Evolutionary conservation across 192 early-diverging fungal species (phyloP).

Genomic region (Martensiomyces pterosporus): DNA sequence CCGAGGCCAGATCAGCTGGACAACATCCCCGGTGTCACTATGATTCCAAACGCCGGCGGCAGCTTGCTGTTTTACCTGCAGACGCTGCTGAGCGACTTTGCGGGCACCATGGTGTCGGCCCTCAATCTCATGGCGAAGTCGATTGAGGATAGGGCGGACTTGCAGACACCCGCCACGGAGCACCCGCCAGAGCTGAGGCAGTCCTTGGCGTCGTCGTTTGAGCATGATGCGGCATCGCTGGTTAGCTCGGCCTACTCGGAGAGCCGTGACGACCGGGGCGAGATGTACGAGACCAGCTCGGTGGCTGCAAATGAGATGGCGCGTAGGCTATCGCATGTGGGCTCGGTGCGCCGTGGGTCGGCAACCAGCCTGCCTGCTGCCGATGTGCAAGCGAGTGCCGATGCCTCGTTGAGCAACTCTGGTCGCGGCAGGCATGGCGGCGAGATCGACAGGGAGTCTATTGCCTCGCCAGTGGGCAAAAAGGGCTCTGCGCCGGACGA

Average conservation of each 20-base stretch:
- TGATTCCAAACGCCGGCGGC: constrained; percentile 16
- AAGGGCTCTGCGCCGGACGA: not conserved
- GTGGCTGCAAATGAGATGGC: constrained; percentile 7
- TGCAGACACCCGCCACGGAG: constrained; percentile 6
- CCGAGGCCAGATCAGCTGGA: constrained; percentile 15
- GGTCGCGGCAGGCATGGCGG: constrained; percentile 27
- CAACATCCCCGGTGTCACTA: constrained; percentile 26
- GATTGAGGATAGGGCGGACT: constrained; percentile 29
- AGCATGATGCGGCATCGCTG: not conserved
- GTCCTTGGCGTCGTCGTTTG: constrained; percentile 1
- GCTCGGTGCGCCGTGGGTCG: constrained; percentile 9
- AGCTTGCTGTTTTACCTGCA: constrained; percentile 27
- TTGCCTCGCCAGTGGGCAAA: constrained; percentile 6
- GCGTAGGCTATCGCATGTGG: constrained; percentile 1
- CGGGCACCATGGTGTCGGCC: constrained; percentile 35
- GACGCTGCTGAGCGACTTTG: constrained; percentile 24
- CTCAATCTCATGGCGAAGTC: constrained; percentile 39
- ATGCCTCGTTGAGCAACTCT: too few relatives aligned
- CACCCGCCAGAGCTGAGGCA: not conserved
- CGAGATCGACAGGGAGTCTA: constrained; percentile 33
- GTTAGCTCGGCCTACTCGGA: not conserved
- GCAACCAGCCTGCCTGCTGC: constrained; percentile 12
- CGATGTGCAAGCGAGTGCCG: too few relatives aligned
- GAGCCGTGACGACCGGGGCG: constrained; percentile 4
- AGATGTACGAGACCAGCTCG: constrained; percentile 15